Evolutionary conservation across 768 basidiomycete genomes (phyloP), one percentile per base, ranked within the genome.

Genomic region (Cystobasidium onofrii): DNA sequence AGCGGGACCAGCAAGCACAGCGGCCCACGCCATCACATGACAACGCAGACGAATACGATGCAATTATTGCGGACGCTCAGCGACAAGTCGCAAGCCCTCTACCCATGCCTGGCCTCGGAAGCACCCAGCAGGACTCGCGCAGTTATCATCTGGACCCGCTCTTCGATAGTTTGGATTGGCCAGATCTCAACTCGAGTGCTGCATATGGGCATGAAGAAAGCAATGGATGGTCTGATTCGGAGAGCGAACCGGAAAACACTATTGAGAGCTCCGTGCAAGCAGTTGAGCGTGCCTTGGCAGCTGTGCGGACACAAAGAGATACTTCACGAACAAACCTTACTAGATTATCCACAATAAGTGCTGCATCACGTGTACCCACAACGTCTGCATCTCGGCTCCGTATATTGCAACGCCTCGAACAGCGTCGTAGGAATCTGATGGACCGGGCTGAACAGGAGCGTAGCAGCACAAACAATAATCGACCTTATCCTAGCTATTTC

Each of bases 51-150:
- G 65, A 67, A 52, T 67, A 67, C 65, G 65, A 67, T 31, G 39
- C 65, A 2, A 67, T 67, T 46, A 67, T 67, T 34, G 65, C 65
- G 25, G 65, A 43, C 46, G 65, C 65, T 29, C 65, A 67, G 29
- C 13, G 65, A 18, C 43, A 50, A 23, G 65, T 67, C 25, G 65
- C 65, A 33, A 46, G 41, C 41, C 65, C 65, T 31, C 29, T 67
- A 3, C 65, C 65, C 3, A 43, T 67, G 44, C 29, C 20, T 15
- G 57, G 57, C 15, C 65, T 43, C 13, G 25, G n/a, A 46, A 9
- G 10, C 65, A 31, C 44, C 29, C 44, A 50, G 65, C 65, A 67
- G 31, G 41, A 67, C 12, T n/a, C 50, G 9, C 44, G 43, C 44
- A 46, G 18, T n/a, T 25, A 43, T 6, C 31, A 27, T 41, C 63